Evolutionary conservation across 2,329 filamentous ascomycete species (phyloP).

Genomic region (Teratosphaeria viscida): DNA sequence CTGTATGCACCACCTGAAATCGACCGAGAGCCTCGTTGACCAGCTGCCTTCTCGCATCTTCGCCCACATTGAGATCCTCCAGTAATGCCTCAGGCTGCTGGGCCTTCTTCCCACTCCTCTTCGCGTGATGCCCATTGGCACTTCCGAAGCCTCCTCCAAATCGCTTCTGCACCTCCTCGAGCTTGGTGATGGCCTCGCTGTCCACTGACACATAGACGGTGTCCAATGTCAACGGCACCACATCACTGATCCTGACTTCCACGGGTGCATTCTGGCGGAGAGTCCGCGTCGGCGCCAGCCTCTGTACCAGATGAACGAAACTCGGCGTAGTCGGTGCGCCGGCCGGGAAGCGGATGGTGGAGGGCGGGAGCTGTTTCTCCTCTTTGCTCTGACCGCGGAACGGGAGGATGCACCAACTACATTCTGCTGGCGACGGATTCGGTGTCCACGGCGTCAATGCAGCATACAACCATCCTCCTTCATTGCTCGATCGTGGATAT

Average conservation of each 20-base stretch:
- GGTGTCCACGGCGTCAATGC: slow-evolving; percentile 67
- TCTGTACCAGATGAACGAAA: slow-evolving; percentile 64
- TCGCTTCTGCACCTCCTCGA: slow-evolving; percentile 73
- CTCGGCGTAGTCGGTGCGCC: slow-evolving; percentile 64
- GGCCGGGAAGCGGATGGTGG: slow-evolving; percentile 69
- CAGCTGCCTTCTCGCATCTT: slow-evolving; percentile 15
- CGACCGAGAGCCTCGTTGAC: slow-evolving; percentile 65
- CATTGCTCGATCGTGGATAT: slow-evolving; percentile 42
- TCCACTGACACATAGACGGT: slow-evolving; percentile 82
- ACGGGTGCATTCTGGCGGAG: slow-evolving; percentile 65
- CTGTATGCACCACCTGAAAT: slow-evolving; percentile 68
- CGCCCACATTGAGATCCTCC: slow-evolving; percentile 5
- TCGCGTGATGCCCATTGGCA: slow-evolving; percentile 16
- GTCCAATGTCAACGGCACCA: slow-evolving; percentile 68
- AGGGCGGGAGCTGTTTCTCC: slow-evolving; percentile 56
- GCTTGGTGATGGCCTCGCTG: slow-evolving; percentile 63
- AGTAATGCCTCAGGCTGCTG: slow-evolving; percentile 1
- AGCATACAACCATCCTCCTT: slow-evolving; percentile 44
- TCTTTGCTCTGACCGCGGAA: slow-evolving; percentile 38
- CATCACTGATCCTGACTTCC: slow-evolving; percentile 74
- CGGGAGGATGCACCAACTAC: slow-evolving; percentile 79
- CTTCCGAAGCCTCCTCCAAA: slow-evolving; percentile 56
- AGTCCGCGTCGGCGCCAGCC: slow-evolving; percentile 62
- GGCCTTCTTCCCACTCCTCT: slow-evolving; percentile 14
- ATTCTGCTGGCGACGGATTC: slow-evolving; percentile 44